phyloP scores from a whole-genome alignment of 208 protist genomes.

The Phytomonas sp. region DNA sequence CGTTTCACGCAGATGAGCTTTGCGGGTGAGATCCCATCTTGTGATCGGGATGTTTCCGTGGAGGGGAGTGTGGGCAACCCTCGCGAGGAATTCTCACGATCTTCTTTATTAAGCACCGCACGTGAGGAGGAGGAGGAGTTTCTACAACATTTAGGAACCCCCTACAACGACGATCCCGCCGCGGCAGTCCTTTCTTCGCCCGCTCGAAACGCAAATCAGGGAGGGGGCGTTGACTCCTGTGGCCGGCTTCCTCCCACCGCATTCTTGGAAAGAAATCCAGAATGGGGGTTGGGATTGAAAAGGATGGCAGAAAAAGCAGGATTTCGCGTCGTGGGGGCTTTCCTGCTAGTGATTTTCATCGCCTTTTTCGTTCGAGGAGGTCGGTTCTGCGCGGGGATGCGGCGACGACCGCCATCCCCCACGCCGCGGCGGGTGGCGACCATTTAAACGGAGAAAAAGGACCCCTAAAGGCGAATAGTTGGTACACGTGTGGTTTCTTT shows the following conservation, averaged over 20 bases:
- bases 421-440: too few species aligned
- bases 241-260: background rate
- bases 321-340: background rate
- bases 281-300: background rate
- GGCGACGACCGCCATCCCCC: too few species aligned
- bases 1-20: background rate
- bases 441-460: too few species aligned
- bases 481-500: too few species aligned
- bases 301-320: background rate
- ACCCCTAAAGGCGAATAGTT: too few species aligned
- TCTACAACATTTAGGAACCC: background rate
- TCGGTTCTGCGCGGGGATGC: too few species aligned
- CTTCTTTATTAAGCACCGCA: background rate
- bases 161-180: background rate
- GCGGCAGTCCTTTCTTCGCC: background rate
- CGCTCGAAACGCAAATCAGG: background rate
- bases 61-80: background rate
- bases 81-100: background rate
- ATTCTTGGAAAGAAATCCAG: background rate
- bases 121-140: background rate
- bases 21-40: background rate
- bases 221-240: too few species aligned
- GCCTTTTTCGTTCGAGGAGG: background rate
- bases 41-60: background rate
- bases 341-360: background rate